Evolutionary conservation across 805 yeast genomes (phyloP).

Genomic region (Kodamaea jinghongensis): DNA sequence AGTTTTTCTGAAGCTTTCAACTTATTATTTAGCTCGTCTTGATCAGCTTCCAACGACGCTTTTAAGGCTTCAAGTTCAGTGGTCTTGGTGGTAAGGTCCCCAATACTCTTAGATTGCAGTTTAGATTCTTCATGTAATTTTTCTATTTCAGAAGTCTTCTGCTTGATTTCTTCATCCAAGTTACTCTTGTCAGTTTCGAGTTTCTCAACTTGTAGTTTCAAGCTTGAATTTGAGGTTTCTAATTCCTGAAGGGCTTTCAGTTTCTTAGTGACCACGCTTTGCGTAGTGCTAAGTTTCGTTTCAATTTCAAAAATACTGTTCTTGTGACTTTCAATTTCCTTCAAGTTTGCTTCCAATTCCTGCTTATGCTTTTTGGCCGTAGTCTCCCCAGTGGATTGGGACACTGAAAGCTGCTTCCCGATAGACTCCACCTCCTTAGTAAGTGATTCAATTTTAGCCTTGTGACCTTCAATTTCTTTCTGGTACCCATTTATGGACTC

Average conservation of each 20-base stretch:
- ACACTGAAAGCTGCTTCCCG: no score
- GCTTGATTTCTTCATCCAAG: not conserved
- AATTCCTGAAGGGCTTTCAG: not conserved
- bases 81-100: not conserved
- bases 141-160: not conserved
- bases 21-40: slow-evolving; percentile 3
- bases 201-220: not conserved
- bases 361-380: not conserved
- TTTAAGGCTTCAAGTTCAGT: not conserved
- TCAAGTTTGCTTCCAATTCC: slow-evolving; percentile 2
- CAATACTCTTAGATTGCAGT: not conserved
- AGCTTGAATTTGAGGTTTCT: not conserved
- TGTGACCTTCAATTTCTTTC: no score
- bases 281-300: not conserved
- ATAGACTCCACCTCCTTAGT: no score
- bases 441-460: no score
- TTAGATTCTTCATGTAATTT: not conserved
- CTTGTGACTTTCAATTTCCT: not conserved
- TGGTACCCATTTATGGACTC: no score
- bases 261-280: not conserved
- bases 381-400: not conserved
- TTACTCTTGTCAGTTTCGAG: no score
- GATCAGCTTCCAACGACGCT: slow-evolving; percentile 1
- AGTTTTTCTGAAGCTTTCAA: slow-evolving; percentile 11
- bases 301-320: not conserved